Base-by-base conservation (phyloP, 495 filamentous ascomycete genomes). In the Podospora pseudocomata region DNA sequence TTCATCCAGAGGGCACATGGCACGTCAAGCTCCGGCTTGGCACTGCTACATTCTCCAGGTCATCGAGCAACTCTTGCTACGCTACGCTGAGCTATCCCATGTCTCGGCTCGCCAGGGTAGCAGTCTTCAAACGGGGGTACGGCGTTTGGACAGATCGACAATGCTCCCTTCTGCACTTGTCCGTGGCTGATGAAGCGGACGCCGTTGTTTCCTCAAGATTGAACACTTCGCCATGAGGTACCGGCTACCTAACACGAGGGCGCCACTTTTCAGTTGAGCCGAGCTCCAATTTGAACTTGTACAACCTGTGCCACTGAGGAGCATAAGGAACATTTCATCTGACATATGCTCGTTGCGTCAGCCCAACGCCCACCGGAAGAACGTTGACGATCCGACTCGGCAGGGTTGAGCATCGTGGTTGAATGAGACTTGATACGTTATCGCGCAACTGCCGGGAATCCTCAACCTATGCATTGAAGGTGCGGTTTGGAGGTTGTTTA, bases 111-210 rank as follows among this genome's bases (percentile, higher is more conserved):
- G 30, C 32, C 32, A 49, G 18, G 61, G 28, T 19, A 18, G 61
- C 4, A 63, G 61, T 20, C 18, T 20, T 49, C 61, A 63, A 44
- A 44, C 61, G 32, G n/a, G n/a, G 16, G 27, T 49, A 30, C 59
- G n/a, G 61, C n/a, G 61, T 63, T 44, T 63, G 61, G 61, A 63
- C 61, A 63, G 61, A 39, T 63, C 59, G 59, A 27, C 59, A 58
- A 58, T 58, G 55, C 55, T 9, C 55, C 18, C 18, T 19, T 58
- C 23, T 19, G 55, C 18, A 6, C 55, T 26, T 26, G 55, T 15
- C 55, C 55, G 23, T 58, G 55, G 18, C 18, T n/a, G 16, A 23
- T n/a, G 20, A 57, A 23, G 54, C 54, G 5, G 54, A 23, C 54
- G 54, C 2, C 54, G 20, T 57, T 23, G 16, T 57, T 57, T 57